Conservation (phyloP, 176 grass and related monocot species). For the Metroxylon sagu region DNA sequence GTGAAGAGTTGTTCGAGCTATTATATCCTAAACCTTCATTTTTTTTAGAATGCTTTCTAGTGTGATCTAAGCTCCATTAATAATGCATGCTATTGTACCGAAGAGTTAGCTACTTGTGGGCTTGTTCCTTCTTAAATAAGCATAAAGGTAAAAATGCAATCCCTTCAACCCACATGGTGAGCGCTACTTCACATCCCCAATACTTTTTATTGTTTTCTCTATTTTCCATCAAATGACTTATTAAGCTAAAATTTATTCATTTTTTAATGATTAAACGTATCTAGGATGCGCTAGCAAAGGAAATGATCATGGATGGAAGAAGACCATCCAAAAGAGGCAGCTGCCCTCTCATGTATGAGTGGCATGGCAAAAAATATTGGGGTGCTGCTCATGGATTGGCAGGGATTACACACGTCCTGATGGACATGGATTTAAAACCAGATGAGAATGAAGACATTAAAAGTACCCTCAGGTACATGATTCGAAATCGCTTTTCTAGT, state of each 20-base stretch:
- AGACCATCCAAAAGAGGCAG: conserved; percentile 39
- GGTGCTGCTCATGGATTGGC: conserved; percentile 80
- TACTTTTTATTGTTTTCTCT: not conserved
- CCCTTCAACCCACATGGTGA: conserved; percentile 43
- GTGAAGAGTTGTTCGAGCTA: too few relatives aligned
- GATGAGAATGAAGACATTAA: conserved; percentile 67
- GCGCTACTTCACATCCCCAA: not conserved
- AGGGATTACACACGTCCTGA: conserved; percentile 77
- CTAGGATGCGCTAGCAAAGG: conserved; percentile 41
- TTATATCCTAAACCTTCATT: too few relatives aligned
- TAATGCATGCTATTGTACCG: conserved; percentile 41
- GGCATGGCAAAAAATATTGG: conserved; percentile 84
- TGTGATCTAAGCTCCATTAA: too few relatives aligned
- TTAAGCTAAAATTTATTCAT: too few relatives aligned
- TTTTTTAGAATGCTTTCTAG: too few relatives aligned
- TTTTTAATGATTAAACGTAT: conserved; percentile 1
- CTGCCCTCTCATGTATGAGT: conserved; percentile 79
- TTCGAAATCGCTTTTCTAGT: conserved; percentile 55
- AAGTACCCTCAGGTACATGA: conserved; percentile 70
- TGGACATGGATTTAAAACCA: conserved; percentile 47
- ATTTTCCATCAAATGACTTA: not conserved
- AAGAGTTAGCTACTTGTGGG: conserved; percentile 85
- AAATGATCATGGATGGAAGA: conserved; percentile 73
- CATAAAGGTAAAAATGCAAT: conserved; percentile 51
- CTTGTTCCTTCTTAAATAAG: conserved; percentile 89